These are phyloP conservation scores for Saposhnikovia divaricata DNA, from an alignment of 129 eudicot genomes.

Conservation along the genomic window DNA sequence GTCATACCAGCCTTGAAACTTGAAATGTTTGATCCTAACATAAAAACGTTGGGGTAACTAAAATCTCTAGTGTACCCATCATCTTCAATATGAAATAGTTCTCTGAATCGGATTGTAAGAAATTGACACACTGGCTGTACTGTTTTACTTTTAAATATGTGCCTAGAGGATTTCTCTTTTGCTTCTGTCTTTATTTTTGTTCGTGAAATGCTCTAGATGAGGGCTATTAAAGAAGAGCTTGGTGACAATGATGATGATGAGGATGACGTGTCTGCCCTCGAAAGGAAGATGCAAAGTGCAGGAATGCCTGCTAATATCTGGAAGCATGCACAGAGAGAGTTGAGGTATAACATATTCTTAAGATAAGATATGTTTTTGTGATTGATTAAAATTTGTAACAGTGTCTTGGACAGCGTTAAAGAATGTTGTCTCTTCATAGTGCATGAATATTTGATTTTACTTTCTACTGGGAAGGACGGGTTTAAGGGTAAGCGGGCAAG, in stretches of 20 bases:
- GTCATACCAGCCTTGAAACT: background rate
- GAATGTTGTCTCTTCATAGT: background rate
- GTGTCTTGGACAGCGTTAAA: background rate
- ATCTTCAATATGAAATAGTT: background rate
- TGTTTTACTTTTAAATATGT: background rate
- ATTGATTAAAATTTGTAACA: background rate
- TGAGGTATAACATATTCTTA: slow-evolving; percentile 40
- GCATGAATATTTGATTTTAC: background rate
- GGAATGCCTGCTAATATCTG: slow-evolving; percentile 95
- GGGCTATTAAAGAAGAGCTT: slow-evolving; percentile 98
- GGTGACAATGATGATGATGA: slow-evolving; percentile 99
- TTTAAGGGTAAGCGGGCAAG: background rate
- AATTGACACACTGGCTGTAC: background rate
- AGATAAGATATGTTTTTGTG: background rate
- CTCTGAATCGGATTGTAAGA: background rate
- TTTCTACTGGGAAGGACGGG: background rate
- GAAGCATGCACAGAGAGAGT: slow-evolving; percentile 98
- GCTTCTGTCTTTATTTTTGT: slow-evolving; percentile 1
- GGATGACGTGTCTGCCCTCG: slow-evolving; percentile 90
- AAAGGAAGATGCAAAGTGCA: slow-evolving; percentile 94
- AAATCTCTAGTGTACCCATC: background rate
- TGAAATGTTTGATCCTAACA: background rate
- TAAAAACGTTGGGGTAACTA: background rate
- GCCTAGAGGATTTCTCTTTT: background rate
- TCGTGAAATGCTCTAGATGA: slow-evolving; percentile 48